Base-by-base conservation (phyloP, 148 eudicot genomes). In the Arbutus unedo region DNA sequence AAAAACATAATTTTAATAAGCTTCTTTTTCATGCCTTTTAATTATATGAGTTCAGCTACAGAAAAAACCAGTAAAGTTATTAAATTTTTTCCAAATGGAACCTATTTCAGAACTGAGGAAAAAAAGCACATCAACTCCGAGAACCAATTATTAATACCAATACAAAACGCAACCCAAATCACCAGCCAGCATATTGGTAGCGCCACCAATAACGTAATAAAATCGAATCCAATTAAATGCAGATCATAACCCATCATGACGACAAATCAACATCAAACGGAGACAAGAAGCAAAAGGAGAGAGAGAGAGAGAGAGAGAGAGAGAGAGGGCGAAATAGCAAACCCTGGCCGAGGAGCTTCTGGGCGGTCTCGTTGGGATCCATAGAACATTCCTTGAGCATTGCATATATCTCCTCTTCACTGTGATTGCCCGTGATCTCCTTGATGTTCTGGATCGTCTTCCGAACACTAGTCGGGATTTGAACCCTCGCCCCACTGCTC, bases 281-380 rank as follows among this genome's bases (percentile, higher is more conserved):
- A 73, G 77, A 54, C 51, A 23, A 71, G 21, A 4, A 59, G 38
- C 74, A 82, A 72, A 59, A 67, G 68, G 16, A 19, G 31, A 47
- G 19, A 54, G 9, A 38, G 3, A 49, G 13, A 60, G 8, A 75
- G 10, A 21, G 68, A 48, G 14, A 43, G 19, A 8, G 13, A 44
- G 41, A 55, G 6, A 16, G 16, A 51, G 8, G 4, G 25, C 48
- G 54, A 79, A 73, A 45, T 3, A 19, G 21, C 31, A 23, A 38
- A 87, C 88, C 89, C 83, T 85, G 86, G 68, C 41, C 79, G 67
- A 91, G 88, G 25, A 91, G 90, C 79, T 86, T 89, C 68, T 91
- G 92, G 83, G 87, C 86, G 67, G 97, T 84, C 75, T 93, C 95
- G 62, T 93, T 90, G 76, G 97, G 95, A 92, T 93, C 97, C 93